Evolutionary conservation across 1,284 basidiomycete species (phyloP).

Genomic region (Ustilago bromivora): DNA sequence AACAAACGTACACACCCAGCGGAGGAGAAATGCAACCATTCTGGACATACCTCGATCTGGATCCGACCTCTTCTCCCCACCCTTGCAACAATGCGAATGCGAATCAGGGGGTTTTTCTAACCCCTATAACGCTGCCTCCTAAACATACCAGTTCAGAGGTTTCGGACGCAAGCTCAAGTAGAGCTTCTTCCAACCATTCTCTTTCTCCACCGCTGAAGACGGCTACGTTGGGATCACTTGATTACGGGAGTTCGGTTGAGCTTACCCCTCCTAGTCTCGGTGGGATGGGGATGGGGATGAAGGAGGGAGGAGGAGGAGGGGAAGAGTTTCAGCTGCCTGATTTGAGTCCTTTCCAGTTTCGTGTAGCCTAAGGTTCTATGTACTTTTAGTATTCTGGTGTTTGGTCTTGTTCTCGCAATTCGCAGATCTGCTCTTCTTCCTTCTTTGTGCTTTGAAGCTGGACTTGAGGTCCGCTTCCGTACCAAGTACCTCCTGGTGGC

Average conservation of each 20-base stretch:
- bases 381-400: neutral
- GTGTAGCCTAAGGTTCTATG: neutral
- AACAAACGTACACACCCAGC: too few species aligned
- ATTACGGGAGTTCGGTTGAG: constrained; percentile 10
- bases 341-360: constrained; percentile 5
- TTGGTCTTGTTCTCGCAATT: neutral
- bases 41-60: neutral
- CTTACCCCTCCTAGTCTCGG: neutral
- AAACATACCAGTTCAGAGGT: neutral
- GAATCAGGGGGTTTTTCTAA: neutral
- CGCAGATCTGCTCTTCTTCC: too few species aligned
- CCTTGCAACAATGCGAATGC: too few species aligned
- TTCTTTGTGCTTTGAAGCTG: too few species aligned
- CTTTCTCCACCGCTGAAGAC: constrained; percentile 30
- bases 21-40: neutral
- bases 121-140: neutral
- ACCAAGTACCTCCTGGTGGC: too few species aligned
- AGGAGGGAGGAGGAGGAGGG: neutral
- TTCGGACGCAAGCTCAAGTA: neutral
- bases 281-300: neutral
- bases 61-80: neutral
- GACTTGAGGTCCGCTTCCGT: too few species aligned
- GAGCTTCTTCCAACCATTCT: constrained; percentile 28
- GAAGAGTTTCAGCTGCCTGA: neutral
- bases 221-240: constrained; percentile 13